Conservation (phyloP, 2,329 filamentous ascomycete species). For the Pseudogymnoascus sp. region DNA sequence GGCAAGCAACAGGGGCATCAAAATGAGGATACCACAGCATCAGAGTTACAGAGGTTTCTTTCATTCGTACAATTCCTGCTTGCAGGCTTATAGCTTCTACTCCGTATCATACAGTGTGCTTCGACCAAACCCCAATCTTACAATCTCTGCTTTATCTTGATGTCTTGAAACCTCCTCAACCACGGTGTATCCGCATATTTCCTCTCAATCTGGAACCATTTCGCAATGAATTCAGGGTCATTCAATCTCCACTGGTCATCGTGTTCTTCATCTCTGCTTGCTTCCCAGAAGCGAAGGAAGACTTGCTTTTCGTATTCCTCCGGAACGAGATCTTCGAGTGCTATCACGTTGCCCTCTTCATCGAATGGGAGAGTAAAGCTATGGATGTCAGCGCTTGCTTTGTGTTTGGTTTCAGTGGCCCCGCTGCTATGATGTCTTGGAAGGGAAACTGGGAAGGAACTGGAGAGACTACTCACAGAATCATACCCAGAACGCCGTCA, state of each 20-base stretch:
- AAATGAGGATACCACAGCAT: not conserved
- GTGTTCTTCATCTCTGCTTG: not conserved
- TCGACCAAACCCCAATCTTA: not conserved
- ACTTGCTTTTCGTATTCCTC: not conserved
- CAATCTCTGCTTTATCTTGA: not conserved
- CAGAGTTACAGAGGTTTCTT: not conserved
- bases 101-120: not conserved
- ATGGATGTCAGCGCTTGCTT: not conserved
- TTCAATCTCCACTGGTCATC: not conserved
- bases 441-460: not conserved
- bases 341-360: not conserved
- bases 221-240: conserved; percentile 1
- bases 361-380: not conserved
- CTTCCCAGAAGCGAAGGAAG: not conserved
- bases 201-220: not conserved
- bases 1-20: not conserved
- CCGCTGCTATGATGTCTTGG: not conserved
- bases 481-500: not conserved
- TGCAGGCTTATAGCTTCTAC: not conserved
- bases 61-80: not conserved
- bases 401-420: not conserved
- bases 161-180: not conserved
- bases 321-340: not conserved
- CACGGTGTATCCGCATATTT: conserved; percentile 3
- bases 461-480: not conserved